Conservation (phyloP, 2,329 filamentous ascomycete species). For the Catunica adiposa region DNA sequence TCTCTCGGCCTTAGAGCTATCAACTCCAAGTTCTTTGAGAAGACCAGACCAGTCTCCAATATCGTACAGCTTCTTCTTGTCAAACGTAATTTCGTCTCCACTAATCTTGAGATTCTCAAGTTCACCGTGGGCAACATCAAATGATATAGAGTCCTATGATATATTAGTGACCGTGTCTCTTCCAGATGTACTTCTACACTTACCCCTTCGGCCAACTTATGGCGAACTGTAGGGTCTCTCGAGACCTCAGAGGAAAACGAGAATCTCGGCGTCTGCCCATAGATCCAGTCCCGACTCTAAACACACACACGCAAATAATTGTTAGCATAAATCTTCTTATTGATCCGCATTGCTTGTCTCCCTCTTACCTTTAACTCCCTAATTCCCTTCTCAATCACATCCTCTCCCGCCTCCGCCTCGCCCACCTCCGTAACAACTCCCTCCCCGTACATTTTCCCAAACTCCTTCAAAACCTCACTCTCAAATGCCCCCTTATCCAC, state of each 20-base stretch:
- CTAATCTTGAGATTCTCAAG: constrained; percentile 22
- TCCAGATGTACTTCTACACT: constrained; percentile 15
- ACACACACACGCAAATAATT: constrained; percentile 16
- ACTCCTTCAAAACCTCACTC: constrained; percentile 10
- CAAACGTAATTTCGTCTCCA: constrained; percentile 7
- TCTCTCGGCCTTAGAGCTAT: not conserved
- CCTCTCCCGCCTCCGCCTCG: constrained; percentile 28
- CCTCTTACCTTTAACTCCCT: constrained; percentile 39
- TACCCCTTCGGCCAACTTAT: constrained; percentile 31
- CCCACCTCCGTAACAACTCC: constrained; percentile 33
- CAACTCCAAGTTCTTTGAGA: constrained; percentile 5
- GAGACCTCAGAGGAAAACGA: constrained; percentile 47
- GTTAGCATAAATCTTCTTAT: constrained; percentile 14
- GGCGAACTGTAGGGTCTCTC: constrained; percentile 38
- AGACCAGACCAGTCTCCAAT: constrained; percentile 10
- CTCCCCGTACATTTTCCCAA: constrained; percentile 39
- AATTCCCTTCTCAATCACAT: constrained; percentile 42
- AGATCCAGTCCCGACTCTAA: constrained; percentile 58
- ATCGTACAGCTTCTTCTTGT: constrained; percentile 13
- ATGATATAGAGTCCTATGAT: constrained; percentile 19
- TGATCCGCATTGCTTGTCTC: no score
- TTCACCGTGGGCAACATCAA: constrained; percentile 24
- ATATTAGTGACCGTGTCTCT: constrained; percentile 1
- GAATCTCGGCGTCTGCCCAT: constrained; percentile 73
- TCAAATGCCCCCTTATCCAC: constrained; percentile 51